Evolutionary conservation across 179 eudicot species (phyloP).

Genomic region (Sideroxylon spinosum): DNA sequence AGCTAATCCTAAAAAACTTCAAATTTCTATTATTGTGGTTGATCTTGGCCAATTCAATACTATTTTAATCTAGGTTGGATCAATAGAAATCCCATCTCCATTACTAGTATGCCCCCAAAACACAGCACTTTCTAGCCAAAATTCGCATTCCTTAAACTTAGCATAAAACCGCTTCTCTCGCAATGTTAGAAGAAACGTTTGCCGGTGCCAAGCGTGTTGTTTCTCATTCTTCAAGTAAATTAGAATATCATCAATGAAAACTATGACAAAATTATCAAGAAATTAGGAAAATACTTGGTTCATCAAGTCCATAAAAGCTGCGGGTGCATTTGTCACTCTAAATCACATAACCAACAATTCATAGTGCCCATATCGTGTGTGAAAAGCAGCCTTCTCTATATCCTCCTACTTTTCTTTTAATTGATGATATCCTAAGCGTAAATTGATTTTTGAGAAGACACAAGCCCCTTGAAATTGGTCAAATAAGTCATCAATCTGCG

Average conservation of each 20-base stretch:
- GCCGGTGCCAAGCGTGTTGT: background rate
- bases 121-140: background rate
- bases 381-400: background rate
- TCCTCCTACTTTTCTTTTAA: background rate
- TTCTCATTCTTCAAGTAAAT: background rate
- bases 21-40: too few relatives aligned
- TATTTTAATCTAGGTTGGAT: background rate
- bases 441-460: background rate
- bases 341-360: background rate
- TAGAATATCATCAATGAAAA: slow-evolving; percentile 2
- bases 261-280: background rate
- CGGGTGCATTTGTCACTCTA: background rate
- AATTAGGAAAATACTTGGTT: background rate
- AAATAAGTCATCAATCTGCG: background rate
- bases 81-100: background rate
- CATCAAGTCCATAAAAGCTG: background rate
- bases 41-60: background rate
- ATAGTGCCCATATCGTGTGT: background rate
- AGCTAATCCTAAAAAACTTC: too few relatives aligned
- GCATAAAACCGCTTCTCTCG: background rate
- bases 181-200: background rate
- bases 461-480: background rate
- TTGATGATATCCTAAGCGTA: background rate
- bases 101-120: background rate
- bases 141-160: background rate